Percentiles rank a stretch among this genome's conserved stretches.
These are phyloP conservation scores for Cyberlindnera petersonii DNA, from an alignment of 805 yeast genomes.

Conservation along the genomic window DNA sequence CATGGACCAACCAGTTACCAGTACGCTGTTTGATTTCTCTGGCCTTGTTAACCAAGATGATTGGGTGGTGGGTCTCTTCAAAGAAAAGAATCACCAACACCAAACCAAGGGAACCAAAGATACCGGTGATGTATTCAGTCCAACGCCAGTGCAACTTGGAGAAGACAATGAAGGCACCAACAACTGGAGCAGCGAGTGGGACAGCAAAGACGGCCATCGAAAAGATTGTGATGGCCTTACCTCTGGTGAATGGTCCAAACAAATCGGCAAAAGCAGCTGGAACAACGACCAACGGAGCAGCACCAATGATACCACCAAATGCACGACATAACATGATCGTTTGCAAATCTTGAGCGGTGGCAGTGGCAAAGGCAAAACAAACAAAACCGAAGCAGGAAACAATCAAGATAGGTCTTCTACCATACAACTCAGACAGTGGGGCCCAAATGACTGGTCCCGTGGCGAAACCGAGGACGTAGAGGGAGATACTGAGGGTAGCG, in stretches of 20 bases:
- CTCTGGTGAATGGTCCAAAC: conserved; percentile 62
- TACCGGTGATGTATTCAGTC: conserved; percentile 70
- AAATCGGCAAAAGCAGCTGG: conserved; percentile 87
- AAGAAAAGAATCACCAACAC: conserved; percentile 39
- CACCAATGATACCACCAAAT: conserved; percentile 77
- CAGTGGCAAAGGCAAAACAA: conserved; percentile 66
- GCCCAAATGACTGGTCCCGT: conserved; percentile 91
- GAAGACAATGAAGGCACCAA: conserved; percentile 65
- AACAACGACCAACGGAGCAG: conserved; percentile 80
- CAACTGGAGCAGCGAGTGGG: conserved; percentile 80
- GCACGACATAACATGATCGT: conserved; percentile 74
- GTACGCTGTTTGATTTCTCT: conserved; percentile 56
- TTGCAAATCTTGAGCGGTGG: conserved; percentile 75
- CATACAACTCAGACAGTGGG: conserved; percentile 73
- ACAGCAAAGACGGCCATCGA: conserved; percentile 72
- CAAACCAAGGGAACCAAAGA: conserved; percentile 45
- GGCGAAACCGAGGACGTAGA: conserved; percentile 91
- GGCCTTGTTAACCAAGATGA: conserved; percentile 61
- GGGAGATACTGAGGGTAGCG: conserved; percentile 71
- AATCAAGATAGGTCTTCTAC: conserved; percentile 60
- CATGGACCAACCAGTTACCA: conserved; percentile 75
- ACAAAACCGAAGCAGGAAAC: conserved; percentile 53
- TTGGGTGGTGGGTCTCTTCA: conserved; percentile 69
- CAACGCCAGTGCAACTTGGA: conserved; percentile 76
- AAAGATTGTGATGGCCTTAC: conserved; percentile 70